A percentile compares a stretch with the other conserved stretches of the same genome.
These are phyloP conservation scores for Russula ochroleuca DNA, from an alignment of 768 basidiomycete species.

Conservation along the genomic window DNA sequence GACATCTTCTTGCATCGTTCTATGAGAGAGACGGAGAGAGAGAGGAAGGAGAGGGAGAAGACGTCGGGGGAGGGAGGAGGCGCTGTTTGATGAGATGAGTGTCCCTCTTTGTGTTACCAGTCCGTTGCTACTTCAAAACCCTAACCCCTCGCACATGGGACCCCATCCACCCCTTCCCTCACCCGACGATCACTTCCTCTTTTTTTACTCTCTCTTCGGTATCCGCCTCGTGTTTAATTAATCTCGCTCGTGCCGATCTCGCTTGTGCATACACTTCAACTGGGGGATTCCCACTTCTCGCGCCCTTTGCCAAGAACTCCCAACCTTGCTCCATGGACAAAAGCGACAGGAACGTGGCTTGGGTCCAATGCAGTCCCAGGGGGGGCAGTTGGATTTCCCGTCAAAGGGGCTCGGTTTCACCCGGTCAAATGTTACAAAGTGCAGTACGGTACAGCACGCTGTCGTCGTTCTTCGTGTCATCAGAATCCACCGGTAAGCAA, in stretches of 20 bases:
- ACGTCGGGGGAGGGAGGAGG: conserved; percentile 26
- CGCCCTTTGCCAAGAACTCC: background rate
- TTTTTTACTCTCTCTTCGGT: too few relatives aligned
- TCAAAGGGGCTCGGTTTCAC: background rate
- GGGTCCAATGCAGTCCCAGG: background rate
- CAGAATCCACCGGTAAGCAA: background rate
- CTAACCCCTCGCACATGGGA: background rate
- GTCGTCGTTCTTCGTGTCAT: background rate
- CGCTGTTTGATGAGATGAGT: conserved; percentile 11
- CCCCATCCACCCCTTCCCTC: background rate
- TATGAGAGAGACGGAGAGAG: conserved; percentile 30
- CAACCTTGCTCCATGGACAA: background rate
- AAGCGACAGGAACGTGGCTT: background rate
- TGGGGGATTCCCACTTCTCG: too few relatives aligned
- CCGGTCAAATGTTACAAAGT: background rate
- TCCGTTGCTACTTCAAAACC: background rate
- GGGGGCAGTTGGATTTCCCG: background rate
- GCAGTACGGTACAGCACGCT: background rate
- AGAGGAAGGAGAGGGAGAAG: conserved; percentile 36
- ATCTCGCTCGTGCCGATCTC: conserved; percentile 18
- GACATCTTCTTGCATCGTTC: conserved; percentile 39
- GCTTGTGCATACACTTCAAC: background rate
- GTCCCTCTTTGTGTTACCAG: background rate
- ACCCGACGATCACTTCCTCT: too few relatives aligned
- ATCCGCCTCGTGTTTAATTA: conserved; percentile 23